These are phyloP conservation scores for Aspergillus sp. DNA, from an alignment of 2,329 filamentous ascomycete genomes.

Conservation along the genomic window DNA sequence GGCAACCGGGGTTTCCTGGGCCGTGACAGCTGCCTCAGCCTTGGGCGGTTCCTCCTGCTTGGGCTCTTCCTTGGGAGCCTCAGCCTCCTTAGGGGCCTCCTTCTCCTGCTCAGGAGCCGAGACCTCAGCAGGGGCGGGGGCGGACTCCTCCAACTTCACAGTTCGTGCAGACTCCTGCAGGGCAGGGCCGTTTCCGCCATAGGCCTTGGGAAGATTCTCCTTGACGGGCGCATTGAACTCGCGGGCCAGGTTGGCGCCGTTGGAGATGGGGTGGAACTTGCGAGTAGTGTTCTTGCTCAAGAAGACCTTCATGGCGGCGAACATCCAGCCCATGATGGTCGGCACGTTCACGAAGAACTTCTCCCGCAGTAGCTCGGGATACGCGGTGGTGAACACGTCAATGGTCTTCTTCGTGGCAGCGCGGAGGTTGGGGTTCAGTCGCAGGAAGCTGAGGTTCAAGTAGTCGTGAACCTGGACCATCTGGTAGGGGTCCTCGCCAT, in stretches of 20 bases:
- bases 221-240: constrained; percentile 59
- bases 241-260: constrained; percentile 66
- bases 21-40: constrained; percentile 22
- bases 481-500: constrained; percentile 75
- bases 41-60: constrained; percentile 19
- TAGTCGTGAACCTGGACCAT: constrained; percentile 95
- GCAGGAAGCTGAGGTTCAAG: constrained; percentile 80
- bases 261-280: constrained; percentile 76
- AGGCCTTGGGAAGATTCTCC: constrained; percentile 67
- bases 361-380: constrained; percentile 83
- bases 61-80: constrained; percentile 15
- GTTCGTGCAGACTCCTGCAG: constrained; percentile 42
- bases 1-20: constrained; percentile 11
- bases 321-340: constrained; percentile 85
- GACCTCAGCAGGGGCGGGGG: constrained; percentile 11
- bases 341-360: constrained; percentile 98
- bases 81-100: constrained; percentile 13
- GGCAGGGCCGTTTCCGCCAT: constrained; percentile 70
- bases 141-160: constrained; percentile 27
- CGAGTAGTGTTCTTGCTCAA: constrained; percentile 70
- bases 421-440: constrained; percentile 74
- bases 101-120: constrained; percentile 11
- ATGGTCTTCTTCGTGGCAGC: constrained; percentile 78
- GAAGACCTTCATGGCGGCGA: constrained; percentile 72
- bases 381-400: constrained; percentile 74